These are phyloP conservation scores for Pyrenochaeta sp. DNA, from an alignment of 2,329 filamentous ascomycete species.

Conservation along the genomic window DNA sequence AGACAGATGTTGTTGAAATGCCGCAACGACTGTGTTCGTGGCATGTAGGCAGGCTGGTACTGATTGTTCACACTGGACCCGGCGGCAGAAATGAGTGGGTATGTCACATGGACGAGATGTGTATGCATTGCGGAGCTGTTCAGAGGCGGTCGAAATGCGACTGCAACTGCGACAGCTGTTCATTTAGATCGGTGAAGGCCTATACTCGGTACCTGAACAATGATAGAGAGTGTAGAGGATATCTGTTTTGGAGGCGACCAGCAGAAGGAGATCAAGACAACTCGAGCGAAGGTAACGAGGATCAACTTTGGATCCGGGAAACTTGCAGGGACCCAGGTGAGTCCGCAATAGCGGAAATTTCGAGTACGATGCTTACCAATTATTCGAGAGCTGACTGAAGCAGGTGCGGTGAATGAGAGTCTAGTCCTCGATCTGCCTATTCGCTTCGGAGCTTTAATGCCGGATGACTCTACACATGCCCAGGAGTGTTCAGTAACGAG, in stretches of 20 bases:
- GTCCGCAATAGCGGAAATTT: conserved; percentile 5
- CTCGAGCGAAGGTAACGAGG: not conserved
- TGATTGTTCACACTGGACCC: conserved; percentile 27
- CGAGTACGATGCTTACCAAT: conserved; percentile 7
- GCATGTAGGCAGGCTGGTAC: conserved; percentile 43
- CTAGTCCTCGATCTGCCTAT: conserved; percentile 32
- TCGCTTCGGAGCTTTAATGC: conserved; percentile 6
- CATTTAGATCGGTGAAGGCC: conserved; percentile 30
- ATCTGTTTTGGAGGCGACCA: conserved; percentile 34
- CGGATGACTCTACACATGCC: not conserved
- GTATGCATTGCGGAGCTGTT: conserved; percentile 47
- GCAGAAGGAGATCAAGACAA: not conserved
- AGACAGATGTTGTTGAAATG: conserved; percentile 35
- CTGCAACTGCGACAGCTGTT: conserved; percentile 45
- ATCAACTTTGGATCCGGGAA: conserved; percentile 37
- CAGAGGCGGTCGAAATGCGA: conserved; percentile 34
- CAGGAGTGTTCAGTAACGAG: conserved; percentile 2
- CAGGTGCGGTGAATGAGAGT: conserved; percentile 2
- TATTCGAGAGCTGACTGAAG: not conserved
- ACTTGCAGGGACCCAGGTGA: conserved; percentile 24
- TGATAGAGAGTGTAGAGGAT: conserved; percentile 27
- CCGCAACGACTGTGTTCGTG: conserved; percentile 44
- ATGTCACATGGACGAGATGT: conserved; percentile 35
- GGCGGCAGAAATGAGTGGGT: conserved; percentile 42
- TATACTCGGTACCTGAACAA: conserved; percentile 47